Conservation (phyloP, 805 yeast species). For the Pachysolen tannophilus region DNA sequence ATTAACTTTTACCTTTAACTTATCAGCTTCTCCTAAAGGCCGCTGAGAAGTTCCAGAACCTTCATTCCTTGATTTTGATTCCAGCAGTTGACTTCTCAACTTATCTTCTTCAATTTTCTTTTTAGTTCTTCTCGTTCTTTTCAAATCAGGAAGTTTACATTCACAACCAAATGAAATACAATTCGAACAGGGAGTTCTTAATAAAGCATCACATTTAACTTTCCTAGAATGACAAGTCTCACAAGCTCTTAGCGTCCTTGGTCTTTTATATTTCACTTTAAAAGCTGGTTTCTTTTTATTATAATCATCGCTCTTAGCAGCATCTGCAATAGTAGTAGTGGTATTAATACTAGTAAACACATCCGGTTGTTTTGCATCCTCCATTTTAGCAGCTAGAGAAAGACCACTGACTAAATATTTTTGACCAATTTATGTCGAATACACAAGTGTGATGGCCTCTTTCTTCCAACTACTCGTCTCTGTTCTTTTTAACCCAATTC, state of each 20-base stretch:
- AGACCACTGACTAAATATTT: no score
- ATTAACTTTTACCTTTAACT: conserved; percentile 2
- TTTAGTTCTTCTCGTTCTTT: conserved; percentile 30
- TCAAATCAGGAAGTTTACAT: conserved; percentile 59
- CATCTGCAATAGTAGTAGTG: no score
- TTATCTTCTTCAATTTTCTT: conserved; percentile 11
- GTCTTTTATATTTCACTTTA: conserved; percentile 34
- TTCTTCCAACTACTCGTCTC: no score
- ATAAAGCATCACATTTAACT: conserved; percentile 71
- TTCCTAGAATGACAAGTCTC: conserved; percentile 71
- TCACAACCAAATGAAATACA: conserved; percentile 68
- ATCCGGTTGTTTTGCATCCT: no score
- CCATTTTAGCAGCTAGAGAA: no score
- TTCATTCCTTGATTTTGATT: conserved; percentile 5
- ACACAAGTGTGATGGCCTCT: no score
- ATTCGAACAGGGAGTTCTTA: conserved; percentile 55
- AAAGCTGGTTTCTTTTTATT: conserved; percentile 1
- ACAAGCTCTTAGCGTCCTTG: conserved; percentile 68
- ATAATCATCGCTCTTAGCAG: no score
- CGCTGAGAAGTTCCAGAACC: conserved; percentile 1
- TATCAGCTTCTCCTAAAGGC: conserved; percentile 3
- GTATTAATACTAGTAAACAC: no score
- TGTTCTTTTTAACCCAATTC: no score
- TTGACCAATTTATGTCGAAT: no score
- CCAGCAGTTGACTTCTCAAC: conserved; percentile 4